Percentiles rank a stretch among this genome's conserved stretches.
Evolutionary conservation across 805 yeast species (phyloP).

Genomic region (Schizosaccharomyces pombe): DNA sequence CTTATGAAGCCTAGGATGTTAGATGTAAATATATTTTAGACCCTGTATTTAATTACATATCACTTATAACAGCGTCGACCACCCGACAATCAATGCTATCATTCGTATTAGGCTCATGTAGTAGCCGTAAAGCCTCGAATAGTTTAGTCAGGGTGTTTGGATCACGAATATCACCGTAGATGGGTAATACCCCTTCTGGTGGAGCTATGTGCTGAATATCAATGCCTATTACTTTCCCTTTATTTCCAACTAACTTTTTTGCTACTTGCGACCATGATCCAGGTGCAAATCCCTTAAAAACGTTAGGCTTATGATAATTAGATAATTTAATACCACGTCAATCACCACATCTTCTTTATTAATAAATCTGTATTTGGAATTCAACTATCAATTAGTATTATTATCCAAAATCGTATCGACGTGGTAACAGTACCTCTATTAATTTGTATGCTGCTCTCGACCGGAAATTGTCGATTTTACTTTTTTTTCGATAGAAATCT

Average conservation of each 20-base stretch:
- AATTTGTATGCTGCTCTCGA: slow-evolving; percentile 1
- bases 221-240: not conserved
- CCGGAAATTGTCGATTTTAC: not conserved
- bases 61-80: not conserved
- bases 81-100: not conserved
- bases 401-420: not conserved
- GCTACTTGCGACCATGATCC: slow-evolving; percentile 3
- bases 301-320: not conserved
- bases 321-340: not conserved
- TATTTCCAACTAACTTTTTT: not conserved
- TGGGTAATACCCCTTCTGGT: not conserved
- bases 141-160: not conserved
- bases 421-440: not conserved
- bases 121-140: not conserved
- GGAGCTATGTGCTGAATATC: not conserved
- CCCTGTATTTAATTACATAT: not conserved
- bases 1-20: not conserved
- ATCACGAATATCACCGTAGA: not conserved
- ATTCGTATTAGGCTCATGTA: not conserved
- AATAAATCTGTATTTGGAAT: not conserved
- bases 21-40: not conserved
- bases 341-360: not conserved
- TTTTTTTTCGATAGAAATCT: not conserved
- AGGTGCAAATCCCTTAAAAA: not conserved
- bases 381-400: not conserved